Evolutionary conservation across 177 flowering plant genomes (phyloP).

Genomic region (Vitis hybrid): DNA sequence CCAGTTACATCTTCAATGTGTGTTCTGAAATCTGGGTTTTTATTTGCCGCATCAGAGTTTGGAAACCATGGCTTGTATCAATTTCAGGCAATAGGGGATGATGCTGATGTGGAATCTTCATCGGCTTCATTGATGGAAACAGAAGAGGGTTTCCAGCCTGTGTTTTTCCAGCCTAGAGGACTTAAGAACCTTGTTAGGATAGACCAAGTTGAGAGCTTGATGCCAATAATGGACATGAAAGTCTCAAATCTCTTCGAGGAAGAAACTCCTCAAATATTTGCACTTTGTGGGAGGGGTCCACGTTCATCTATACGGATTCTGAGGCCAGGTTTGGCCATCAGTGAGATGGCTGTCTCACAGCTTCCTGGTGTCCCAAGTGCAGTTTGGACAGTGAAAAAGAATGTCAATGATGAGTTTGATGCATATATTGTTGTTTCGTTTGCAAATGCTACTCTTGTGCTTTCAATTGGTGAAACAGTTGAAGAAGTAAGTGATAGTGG

Average conservation of each 20-base stretch:
- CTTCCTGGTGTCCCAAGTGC: slow-evolving; percentile 98
- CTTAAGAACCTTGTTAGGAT: slow-evolving; percentile 90
- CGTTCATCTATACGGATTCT: slow-evolving; percentile 88
- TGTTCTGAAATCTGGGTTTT: slow-evolving; percentile 80
- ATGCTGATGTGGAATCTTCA: slow-evolving; percentile 90
- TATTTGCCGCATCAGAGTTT: slow-evolving; percentile 98
- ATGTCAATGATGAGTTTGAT: slow-evolving; percentile 92
- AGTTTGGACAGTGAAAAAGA: slow-evolving; percentile 99
- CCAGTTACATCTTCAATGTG: slow-evolving; percentile 88
- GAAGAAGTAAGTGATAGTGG: slow-evolving; percentile 99
- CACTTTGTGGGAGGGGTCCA: slow-evolving; percentile 98
- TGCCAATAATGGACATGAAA: slow-evolving; percentile 99
- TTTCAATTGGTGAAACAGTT: slow-evolving; percentile 98
- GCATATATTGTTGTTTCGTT: slow-evolving; percentile 98
- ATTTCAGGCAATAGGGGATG: slow-evolving; percentile 94
- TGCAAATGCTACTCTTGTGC: slow-evolving; percentile 96
- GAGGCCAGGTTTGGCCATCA: slow-evolving; percentile 92
- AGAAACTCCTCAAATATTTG: slow-evolving; percentile 93
- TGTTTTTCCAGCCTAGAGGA: slow-evolving; percentile 91
- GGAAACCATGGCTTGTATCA: slow-evolving; percentile 97
- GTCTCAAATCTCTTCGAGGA: slow-evolving; percentile 87
- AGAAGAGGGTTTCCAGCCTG: slow-evolving; percentile 98
- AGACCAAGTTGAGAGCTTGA: slow-evolving; percentile 94
- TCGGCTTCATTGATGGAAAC: slow-evolving; percentile 91
- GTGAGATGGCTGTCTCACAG: slow-evolving; percentile 98